Evolutionary conservation across 2,329 filamentous ascomycete genomes (phyloP).

Genomic region (Talaromyces sp.): DNA sequence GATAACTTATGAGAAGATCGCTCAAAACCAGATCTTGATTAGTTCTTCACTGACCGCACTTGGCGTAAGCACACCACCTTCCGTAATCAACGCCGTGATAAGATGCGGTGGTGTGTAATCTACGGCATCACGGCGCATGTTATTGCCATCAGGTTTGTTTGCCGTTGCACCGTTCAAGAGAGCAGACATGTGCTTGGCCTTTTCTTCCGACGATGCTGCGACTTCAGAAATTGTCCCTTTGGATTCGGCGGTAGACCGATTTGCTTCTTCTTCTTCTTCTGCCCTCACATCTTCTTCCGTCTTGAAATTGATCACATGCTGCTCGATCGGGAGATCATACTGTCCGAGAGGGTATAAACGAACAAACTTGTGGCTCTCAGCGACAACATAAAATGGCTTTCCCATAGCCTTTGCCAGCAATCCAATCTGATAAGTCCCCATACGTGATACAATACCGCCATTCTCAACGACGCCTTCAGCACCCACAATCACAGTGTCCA

Average conservation of each 20-base stretch:
- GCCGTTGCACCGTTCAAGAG: conserved; percentile 20
- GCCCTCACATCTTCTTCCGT: conserved; percentile 53
- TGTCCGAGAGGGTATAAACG: conserved; percentile 79
- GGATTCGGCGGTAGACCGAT: conserved; percentile 21
- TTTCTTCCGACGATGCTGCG: conserved; percentile 15
- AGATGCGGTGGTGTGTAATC: conserved; percentile 57
- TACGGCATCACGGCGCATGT: conserved; percentile 36
- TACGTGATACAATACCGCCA: conserved; percentile 82
- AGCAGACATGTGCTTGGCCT: conserved; percentile 18
- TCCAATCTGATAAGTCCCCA: conserved; percentile 85
- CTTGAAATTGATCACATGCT: conserved; percentile 72
- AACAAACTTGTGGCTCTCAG: conserved; percentile 96
- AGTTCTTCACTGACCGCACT: conserved; percentile 65
- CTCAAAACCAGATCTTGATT: conserved; percentile 59
- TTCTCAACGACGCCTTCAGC: conserved; percentile 89
- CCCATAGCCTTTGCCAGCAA: conserved; percentile 69
- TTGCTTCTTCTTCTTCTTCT: conserved; percentile 40
- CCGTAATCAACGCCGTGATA: conserved; percentile 64
- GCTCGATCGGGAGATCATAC: conserved; percentile 74
- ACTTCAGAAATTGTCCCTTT: not conserved
- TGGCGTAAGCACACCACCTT: conserved; percentile 61
- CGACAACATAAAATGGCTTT: conserved; percentile 83
- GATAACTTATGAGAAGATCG: not conserved
- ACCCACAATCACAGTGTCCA: conserved; percentile 66
- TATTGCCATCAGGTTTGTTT: conserved; percentile 12